Base-by-base conservation (phyloP, 2,329 filamentous ascomycete species). In the Monosporascus sp. region DNA sequence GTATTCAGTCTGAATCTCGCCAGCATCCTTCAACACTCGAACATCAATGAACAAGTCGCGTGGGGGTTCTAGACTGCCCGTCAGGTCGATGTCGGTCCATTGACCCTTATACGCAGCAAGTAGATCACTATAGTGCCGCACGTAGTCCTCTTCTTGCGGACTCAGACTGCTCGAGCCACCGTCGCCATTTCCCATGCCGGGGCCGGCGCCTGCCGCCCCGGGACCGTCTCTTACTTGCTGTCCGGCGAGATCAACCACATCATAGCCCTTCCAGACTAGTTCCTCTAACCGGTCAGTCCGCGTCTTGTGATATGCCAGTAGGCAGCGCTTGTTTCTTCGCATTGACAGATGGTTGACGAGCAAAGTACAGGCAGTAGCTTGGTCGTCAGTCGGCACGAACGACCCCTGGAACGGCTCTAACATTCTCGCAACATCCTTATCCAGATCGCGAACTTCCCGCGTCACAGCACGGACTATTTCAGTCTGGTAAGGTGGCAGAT, bases 1-100 rank as follows among this genome's bases (percentile, higher is more conserved):
- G 68, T 99, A 99, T 77, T 99, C 95, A 0, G 94, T 99, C 74
- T 99, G 93, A 59, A 99, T 97, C 76, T 99, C 94, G 5, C 95
- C 94, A 1, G 93, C 94, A 75, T 99, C 94, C 70, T 94, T 97
- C 59, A 99, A 74, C 48, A 99, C 94, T 47, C 94, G 80, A 37
- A 99, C 94, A 70, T 99, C 94, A 64, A 99, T 96, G 70, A 97
- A 99, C 50, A 99, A 75, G 72, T 99, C 94, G 62, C 85, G 84
- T n/a, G 94, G 94, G 24, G 94, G 94, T 67, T 96, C 91, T 67
- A 99, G 76, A 65, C 89, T 94, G 35, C 94, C 94, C 3, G 94
- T 97, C 51, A 99, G 76, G 71, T 99, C 94, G 60, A 99, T 88
- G 68, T 99, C 94, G 20, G 93, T 97, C 93, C 93, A 99, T 65